Evolutionary conservation across 106 monocot species (phyloP).

Genomic region (Agapanthus africanus): DNA sequence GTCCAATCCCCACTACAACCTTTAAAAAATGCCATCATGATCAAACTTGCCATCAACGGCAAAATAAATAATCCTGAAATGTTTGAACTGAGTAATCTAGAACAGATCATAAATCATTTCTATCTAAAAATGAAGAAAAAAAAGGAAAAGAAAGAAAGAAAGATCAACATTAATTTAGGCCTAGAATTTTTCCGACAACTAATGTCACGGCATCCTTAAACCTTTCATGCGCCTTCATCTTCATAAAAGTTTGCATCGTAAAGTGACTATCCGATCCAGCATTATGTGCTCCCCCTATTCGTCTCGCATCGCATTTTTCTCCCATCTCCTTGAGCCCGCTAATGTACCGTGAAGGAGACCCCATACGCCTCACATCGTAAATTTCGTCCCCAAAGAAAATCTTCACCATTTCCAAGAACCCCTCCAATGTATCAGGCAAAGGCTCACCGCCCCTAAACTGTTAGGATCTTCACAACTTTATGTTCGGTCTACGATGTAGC

Average conservation of each 20-base stretch:
- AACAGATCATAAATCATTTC: too few relatives aligned
- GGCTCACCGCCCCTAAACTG: neutral
- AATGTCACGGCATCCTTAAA: neutral
- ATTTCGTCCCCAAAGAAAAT: conserved; percentile 12
- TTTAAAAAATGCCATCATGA: too few relatives aligned
- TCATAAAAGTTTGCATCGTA: conserved; percentile 10
- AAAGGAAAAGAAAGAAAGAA: too few relatives aligned
- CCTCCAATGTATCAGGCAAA: conserved; percentile 13
- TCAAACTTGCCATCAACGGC: too few relatives aligned
- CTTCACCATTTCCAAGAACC: conserved; percentile 18
- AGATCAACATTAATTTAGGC: too few relatives aligned
- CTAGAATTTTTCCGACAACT: neutral
- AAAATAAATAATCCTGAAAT: too few relatives aligned
- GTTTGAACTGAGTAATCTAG: too few relatives aligned
- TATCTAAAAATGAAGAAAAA: too few relatives aligned
- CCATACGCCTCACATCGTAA: conserved; percentile 35
- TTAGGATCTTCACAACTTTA: too few relatives aligned
- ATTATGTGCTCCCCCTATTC: conserved; percentile 21
- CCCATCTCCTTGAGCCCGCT: conserved; percentile 28
- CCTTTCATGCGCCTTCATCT: neutral
- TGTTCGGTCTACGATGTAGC: too few relatives aligned
- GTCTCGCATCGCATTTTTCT: conserved; percentile 3
- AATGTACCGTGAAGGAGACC: conserved; percentile 8
- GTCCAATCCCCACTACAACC: too few relatives aligned
- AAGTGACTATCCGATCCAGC: conserved; percentile 34